These are phyloP conservation scores for Apiotrichum akiyoshidainum DNA, from an alignment of 1,284 basidiomycete genomes.

Conservation along the genomic window DNA sequence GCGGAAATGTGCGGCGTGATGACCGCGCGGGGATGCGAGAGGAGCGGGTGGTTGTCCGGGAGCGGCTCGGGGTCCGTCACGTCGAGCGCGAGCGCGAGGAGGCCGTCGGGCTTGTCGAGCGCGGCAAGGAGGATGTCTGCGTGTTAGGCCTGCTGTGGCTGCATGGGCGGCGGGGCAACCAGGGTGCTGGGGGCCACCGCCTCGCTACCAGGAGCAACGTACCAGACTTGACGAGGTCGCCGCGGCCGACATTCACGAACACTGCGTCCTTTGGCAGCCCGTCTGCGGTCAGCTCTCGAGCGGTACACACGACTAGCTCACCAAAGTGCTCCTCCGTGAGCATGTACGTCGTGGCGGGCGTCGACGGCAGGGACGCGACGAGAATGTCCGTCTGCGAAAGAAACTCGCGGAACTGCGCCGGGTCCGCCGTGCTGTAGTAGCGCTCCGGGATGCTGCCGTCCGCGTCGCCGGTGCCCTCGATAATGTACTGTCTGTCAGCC, in stretches of 20 bases:
- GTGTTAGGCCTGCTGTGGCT: too few relatives aligned
- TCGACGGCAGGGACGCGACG: constrained; percentile 45
- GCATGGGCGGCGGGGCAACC: too few relatives aligned
- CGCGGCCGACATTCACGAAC: constrained; percentile 51
- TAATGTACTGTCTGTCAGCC: constrained; percentile 29
- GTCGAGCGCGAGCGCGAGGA: constrained; percentile 45
- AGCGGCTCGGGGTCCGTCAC: constrained; percentile 52
- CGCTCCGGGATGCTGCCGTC: constrained; percentile 39
- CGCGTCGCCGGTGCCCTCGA: constrained; percentile 46
- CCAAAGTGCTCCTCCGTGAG: constrained; percentile 34
- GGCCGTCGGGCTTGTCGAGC: constrained; percentile 19
- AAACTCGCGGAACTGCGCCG: constrained; percentile 39
- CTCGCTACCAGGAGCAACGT: too few relatives aligned
- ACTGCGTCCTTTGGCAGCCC: constrained; percentile 37
- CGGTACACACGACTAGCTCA: too few relatives aligned
- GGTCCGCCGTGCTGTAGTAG: constrained; percentile 42
- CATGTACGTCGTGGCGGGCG: constrained; percentile 37
- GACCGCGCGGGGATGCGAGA: constrained; percentile 41
- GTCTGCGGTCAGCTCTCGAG: constrained; percentile 21
- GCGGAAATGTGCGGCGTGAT: constrained; percentile 47
- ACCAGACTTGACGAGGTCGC: constrained; percentile 38
- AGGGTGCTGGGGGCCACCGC: too few relatives aligned
- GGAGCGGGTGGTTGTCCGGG: constrained; percentile 41
- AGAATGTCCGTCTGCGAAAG: constrained; percentile 39
- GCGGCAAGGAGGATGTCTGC: constrained; percentile 1